Percentiles rank a stretch among this genome's conserved stretches.
Conservation (phyloP, 306 rosid genomes). For the Lathyrus tuberosus region DNA sequence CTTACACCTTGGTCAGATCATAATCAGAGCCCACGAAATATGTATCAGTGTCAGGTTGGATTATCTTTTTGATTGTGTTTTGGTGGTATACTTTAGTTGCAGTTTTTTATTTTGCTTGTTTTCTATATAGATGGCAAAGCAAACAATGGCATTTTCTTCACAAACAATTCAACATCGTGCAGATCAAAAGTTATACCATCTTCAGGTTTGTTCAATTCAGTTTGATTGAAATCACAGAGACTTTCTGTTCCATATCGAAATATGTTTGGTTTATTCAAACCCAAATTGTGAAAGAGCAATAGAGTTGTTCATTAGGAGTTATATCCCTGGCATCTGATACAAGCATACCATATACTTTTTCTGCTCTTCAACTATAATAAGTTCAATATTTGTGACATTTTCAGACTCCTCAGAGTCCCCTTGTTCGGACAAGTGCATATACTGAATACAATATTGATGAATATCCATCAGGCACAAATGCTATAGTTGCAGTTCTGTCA, state of each 20-base stretch:
- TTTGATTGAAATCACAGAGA: constrained; percentile 25
- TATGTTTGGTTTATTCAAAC: constrained; percentile 23
- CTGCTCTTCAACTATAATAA: neutral
- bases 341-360: constrained; percentile 16
- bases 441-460: constrained; percentile 71
- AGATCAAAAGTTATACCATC: constrained; percentile 92
- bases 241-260: neutral
- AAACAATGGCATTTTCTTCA: constrained; percentile 91
- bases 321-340: constrained; percentile 10
- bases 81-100: constrained; percentile 19
- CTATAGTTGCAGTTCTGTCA: constrained; percentile 92
- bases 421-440: constrained; percentile 84
- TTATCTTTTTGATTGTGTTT: constrained; percentile 10
- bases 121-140: constrained; percentile 87
- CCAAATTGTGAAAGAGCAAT: neutral
- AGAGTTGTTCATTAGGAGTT: constrained; percentile 27
- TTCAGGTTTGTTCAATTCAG: constrained; percentile 67
- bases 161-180: constrained; percentile 85
- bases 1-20: constrained; percentile 99
- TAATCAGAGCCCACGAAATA: constrained; percentile 97
- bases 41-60: constrained; percentile 97
- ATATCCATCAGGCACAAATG: constrained; percentile 92
- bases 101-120: constrained; percentile 30
- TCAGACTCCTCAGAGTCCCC: constrained; percentile 92
- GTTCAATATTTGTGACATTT: constrained; percentile 42